Evolutionary conservation across 371 early-diverging fungal species (phyloP), one percentile per base, ranked within the genome.

Genomic region (Rhizopus delemar): DNA sequence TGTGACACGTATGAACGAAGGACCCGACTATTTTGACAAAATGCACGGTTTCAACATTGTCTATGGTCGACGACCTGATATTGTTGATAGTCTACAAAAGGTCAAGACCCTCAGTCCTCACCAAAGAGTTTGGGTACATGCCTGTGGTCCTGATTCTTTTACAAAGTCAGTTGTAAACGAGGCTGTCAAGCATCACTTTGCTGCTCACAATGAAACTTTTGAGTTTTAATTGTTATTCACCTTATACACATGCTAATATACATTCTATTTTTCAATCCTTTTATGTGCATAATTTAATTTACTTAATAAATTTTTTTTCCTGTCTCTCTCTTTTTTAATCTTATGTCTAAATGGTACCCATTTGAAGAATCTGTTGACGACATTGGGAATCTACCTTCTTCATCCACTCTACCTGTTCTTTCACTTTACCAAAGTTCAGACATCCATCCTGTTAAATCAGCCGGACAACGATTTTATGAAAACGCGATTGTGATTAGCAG

Each of bases 131-230:
- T 75, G 63, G 59, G 70, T 71, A 1, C 78, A 77, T 59, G 65
- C 70, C 0, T 78, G 78, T 41, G 75, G 74, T 34, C 66, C 70
- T 5, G 61, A 65, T 48, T 41, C 60, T 5, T 75, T 78, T 43
- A 78, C 74, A 56, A 33, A 66, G 29, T 32, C 43, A 5, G 72
- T 78, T 8, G 49, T 70, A 15, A 78, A 77, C 41, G 57, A 65
- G 46, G 78, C 72, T 16, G 49, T 73, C 15, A 34, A 52, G 1
- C 64, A 57, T 52, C 54, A 65, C 31, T 78, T 75, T 65, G 51
- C 60, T 31, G 55, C 54, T 35, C 75, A 75, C 41, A 67, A 70
- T 41, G 78, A 78, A 61, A 75, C 75, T 22, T 78, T 78, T 60
- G 78, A 78, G 45, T 75, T 75, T 46, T 75, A 71, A 46, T 46